Evolutionary conservation across 2,329 filamentous ascomycete genomes (phyloP).

Genomic region (Podosphaera xanthii): DNA sequence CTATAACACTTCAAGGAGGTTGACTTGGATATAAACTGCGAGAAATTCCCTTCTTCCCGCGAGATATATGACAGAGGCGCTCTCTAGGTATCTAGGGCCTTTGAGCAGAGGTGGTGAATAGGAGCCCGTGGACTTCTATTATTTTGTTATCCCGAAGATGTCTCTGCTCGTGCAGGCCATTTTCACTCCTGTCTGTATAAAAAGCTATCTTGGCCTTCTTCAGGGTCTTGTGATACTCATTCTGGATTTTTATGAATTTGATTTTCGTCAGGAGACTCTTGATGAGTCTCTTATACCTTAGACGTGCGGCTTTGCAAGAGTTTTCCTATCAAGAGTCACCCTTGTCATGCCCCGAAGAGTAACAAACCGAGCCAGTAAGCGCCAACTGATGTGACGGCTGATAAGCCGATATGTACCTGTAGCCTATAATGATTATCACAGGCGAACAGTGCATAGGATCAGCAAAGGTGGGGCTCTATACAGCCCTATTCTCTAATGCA

Average conservation of each 20-base stretch:
- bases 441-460: too few species aligned
- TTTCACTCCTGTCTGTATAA: neutral
- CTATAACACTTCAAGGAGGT: neutral
- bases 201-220: neutral
- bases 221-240: neutral
- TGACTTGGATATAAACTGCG: neutral
- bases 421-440: too few species aligned
- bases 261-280: neutral
- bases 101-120: neutral
- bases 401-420: neutral
- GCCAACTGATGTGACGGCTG: neutral
- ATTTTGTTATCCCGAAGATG: neutral
- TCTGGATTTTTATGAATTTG: neutral
- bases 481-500: too few species aligned
- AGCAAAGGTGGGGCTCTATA: too few species aligned
- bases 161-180: neutral
- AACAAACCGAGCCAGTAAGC: neutral
- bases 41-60: neutral
- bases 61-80: neutral
- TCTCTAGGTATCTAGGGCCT: neutral
- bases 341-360: neutral
- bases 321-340: neutral
- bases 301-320: neutral
- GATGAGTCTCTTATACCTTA: neutral
- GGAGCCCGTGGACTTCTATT: neutral